Evolutionary conservation across 2,329 filamentous ascomycete species (phyloP), one percentile per base, ranked within the genome.

Genomic region (Fusarium austroafricanum): DNA sequence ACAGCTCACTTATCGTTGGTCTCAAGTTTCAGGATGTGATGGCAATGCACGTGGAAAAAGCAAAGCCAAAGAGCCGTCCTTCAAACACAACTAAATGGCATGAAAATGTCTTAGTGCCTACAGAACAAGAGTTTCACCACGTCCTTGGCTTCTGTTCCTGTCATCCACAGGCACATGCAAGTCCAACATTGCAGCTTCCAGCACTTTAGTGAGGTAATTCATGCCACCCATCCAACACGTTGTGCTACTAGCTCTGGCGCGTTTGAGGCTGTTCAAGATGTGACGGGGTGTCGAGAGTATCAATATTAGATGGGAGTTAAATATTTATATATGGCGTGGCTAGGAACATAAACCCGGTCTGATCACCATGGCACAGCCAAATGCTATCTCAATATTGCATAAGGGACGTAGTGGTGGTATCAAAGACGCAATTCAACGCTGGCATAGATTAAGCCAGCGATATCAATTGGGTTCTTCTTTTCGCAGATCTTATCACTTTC

Each of bases 181-280:
- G 55, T 38, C 43, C 46, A 55, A 53, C 45, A 39, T 66, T 28
- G 45, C 29, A 65, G 21, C 35, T 29, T 15, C 59, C 40, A 29
- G 28, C 38, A 17, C 33, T 49, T 33, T 31, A 31, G 51, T 23
- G 33, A 51, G 51, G 40, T 40, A 42, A 38, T 45, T 28, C 39
- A 55, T 45, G 29, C 23, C 42, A 40, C 37, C 29, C 38, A 54
- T 44, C 43, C 55, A 39, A 28, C 50, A 51, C 47, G 43, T 40
- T 57, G 61, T 58, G 56, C 39, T 55, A 61, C 57, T 67, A 68
- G 55, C 55, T 43, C 38, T 55, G 46, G 46, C 39, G 65, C 29
- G 65, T 69, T 66, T 68, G 65, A 66, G 46, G 55, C 39, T 61
- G 39, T 66, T 65, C 55, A 66, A 61, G 55, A 61, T 68, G 65